Base-by-base conservation (phyloP, 257 asterid genomes). In the Osmanthus fragrans region DNA sequence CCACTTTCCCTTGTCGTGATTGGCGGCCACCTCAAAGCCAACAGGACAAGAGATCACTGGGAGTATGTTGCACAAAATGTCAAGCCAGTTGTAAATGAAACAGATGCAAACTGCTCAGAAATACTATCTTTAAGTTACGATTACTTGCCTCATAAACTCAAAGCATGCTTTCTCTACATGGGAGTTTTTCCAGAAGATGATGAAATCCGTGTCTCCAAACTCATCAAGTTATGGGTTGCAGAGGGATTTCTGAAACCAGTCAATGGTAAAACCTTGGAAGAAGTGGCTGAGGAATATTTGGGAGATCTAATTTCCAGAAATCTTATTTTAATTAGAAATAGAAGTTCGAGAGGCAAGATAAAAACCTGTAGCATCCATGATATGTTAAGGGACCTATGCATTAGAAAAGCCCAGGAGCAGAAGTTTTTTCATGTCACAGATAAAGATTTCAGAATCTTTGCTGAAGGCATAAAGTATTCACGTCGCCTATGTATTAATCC, bases 91-190 rank as follows among this genome's bases (percentile, higher is more conserved):
- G 2, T 80, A 9, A 34, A 27, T 45, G 66, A 11, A 12, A n/a
- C 71, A 10, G 23, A 47, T 21, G 60, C 21, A 11, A 34, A 45
- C 19, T 67, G 72, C 71, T 70, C 51, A 33, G 36, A 64, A 40
- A 23, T 75, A 32, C 63, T 80, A 32, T 76, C 77, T 42, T 71
- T 80, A 65, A 80, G 80, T 80, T 75, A 80, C 18, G 71, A 75
- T n/a, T 73, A 76, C 77, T 80, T 80, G 80, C 80, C 84, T 15
- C 42, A 15, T 2, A 63, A 36, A 16, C 73, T 80, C 37, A 76
- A 76, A 45, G 21, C 23, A 9, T 80, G 84, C 51, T 80, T 80
- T 68, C 70, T 76, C 16, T 77, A 54, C 36, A 32, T 77, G 54
- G 76, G 76, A 42, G 73, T 30, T 27, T 69, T 80, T 27, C 80